Conservation (phyloP, 176 grass and related monocot species). For the Dendrocalamus sinicus region DNA sequence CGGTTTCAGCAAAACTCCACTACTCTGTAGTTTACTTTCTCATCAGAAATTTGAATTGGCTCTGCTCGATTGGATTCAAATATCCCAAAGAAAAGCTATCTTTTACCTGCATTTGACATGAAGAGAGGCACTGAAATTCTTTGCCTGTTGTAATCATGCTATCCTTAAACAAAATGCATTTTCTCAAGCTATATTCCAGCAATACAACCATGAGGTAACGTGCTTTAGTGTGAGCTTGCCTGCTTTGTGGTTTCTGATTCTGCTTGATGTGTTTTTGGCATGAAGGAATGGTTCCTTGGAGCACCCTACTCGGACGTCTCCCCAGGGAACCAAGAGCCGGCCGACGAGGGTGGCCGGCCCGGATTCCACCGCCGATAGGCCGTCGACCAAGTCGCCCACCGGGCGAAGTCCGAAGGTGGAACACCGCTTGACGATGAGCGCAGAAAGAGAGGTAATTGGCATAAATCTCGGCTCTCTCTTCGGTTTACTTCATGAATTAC, state of each 20-base stretch:
- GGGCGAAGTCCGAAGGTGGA: conserved; percentile 65
- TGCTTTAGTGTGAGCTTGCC: not conserved
- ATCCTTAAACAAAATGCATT: conserved; percentile 58
- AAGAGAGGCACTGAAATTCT: not conserved
- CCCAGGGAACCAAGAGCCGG: conserved; percentile 51
- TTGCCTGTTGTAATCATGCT: conserved; percentile 24
- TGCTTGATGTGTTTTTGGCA: conserved; percentile 46
- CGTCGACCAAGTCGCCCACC: conserved; percentile 61
- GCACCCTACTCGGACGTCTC: conserved; percentile 49
- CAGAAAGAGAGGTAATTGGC: conserved; percentile 61
- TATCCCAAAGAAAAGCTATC: not conserved
- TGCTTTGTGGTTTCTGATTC: conserved; percentile 26
- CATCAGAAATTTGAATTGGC: not conserved
- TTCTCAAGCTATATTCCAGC: conserved; percentile 61
- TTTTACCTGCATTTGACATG: conserved; percentile 25
- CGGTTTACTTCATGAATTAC: conserved; percentile 10
- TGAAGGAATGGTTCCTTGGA: conserved; percentile 71
- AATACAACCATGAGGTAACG: conserved; percentile 47
- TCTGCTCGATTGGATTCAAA: conserved; percentile 11
- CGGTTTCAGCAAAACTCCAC: not conserved
- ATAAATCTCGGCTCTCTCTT: not conserved
- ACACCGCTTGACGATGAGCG: conserved; percentile 51
- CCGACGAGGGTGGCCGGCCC: conserved; percentile 44
- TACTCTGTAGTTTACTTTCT: conserved; percentile 3
- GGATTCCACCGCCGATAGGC: conserved; percentile 47